Base-by-base conservation (phyloP, 345 rosid species). In the Capsella bursapastoris region DNA sequence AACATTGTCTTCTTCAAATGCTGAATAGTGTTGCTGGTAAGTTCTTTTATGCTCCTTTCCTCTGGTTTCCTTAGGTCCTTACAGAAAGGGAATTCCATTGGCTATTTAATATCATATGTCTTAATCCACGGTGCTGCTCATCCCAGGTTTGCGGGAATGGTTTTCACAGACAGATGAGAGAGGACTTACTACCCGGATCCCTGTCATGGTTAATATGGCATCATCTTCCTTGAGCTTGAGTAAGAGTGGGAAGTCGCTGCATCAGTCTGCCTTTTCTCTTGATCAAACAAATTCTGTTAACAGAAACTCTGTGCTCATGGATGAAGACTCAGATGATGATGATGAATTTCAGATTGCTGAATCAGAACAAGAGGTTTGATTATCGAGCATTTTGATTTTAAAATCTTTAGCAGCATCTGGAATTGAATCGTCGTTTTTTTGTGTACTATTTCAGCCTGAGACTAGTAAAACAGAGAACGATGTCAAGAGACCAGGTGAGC, bases 1-100 rank as follows among this genome's bases (percentile, higher is more conserved):
- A 96, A 61, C 92, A 96, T 70, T 92, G 97, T 87, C 98, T 96
- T 79, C 95, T 92, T 77, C 99, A 96, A 81, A 85, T 96, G 96
- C 86, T 96, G 71, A 96, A 96, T 74, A 96, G 90, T 74, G 99
- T 96, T 61, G 92, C 99, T 76, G 99, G 99, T 92, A 65, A 82
- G 86, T 80, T 71, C 49, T 43, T 60, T 32, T 37, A 27, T 50
- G 51, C 15, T 72, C 22, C 40, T 66, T 44, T 50, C 51, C 16
- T 11, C 34, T 70, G 29, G 67, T 50, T 50, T 50, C 62, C 65
- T 49, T 59, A 55, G 9, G 72, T 57, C 60, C 58, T 55, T 57
- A n/a, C 34, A 1, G 38, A 15, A 41, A 48, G 8, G 27, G 4
- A 48, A 31, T 35, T 16, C 31, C 14, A 22, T 43, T 74, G 64